Percentiles rank a stretch among this genome's conserved stretches.
These are phyloP conservation scores for Trichoderma virens DNA, from an alignment of 495 filamentous ascomycete species.

Conservation along the genomic window DNA sequence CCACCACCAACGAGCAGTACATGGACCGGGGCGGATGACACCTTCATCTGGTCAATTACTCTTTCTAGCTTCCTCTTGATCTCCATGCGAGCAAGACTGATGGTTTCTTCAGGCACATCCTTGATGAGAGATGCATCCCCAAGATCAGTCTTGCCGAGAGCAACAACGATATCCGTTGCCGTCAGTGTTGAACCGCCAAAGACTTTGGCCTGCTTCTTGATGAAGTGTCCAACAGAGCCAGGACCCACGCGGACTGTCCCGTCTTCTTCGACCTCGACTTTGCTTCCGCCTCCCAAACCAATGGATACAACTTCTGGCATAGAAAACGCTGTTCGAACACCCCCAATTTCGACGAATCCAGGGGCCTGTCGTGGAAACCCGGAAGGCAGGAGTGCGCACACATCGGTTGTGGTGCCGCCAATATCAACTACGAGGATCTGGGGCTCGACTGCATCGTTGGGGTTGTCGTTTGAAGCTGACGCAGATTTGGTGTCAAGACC, in stretches of 20 bases:
- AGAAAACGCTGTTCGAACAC: conserved; percentile 45
- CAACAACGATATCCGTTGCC: neutral
- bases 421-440: conserved; percentile 41
- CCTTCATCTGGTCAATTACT: conserved; percentile 3
- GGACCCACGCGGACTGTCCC: conserved; percentile 34
- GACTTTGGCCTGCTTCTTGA: neutral
- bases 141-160: neutral
- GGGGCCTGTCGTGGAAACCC: conserved; percentile 49
- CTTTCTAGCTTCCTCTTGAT: neutral
- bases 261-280: conserved; percentile 25
- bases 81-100: neutral
- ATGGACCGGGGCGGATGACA: neutral
- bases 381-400: conserved; percentile 42
- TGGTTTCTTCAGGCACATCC: neutral
- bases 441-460: conserved; percentile 10
- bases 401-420: conserved; percentile 51
- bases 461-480: neutral
- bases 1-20: neutral
- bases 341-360: conserved; percentile 42
- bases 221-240: conserved; percentile 35
- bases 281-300: conserved; percentile 47
- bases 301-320: conserved; percentile 47
- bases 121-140: conserved; percentile 1
- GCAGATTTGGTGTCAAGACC: conserved; percentile 13
- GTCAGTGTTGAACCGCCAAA: conserved; percentile 1